Evolutionary conservation across 176 grass and related monocot genomes (phyloP).

Genomic region (Hsuehochloa calcarea): DNA sequence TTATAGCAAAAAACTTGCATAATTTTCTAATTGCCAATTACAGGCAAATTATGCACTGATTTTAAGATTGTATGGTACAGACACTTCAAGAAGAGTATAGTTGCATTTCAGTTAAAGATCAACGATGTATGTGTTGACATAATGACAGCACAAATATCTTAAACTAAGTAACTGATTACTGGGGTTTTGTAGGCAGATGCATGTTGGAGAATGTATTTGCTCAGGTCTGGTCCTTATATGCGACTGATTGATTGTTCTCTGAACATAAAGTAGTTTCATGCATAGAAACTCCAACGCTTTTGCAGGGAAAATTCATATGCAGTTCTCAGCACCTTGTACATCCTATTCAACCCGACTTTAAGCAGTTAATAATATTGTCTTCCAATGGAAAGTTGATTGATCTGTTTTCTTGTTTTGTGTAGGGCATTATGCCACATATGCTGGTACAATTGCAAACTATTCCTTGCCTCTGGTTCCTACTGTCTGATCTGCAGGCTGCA

Average conservation of each 20-base stretch:
- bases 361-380: neutral
- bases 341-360: neutral
- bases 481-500: neutral
- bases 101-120: neutral
- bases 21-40: neutral
- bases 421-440: neutral
- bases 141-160: neutral
- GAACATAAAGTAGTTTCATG: neutral
- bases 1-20: neutral
- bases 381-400: neutral
- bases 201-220: neutral
- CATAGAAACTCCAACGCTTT: neutral
- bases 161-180: neutral
- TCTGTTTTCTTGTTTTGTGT: constrained; percentile 1
- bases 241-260: neutral
- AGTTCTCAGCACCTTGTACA: neutral
- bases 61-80: neutral
- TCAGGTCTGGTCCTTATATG: neutral
- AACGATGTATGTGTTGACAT: neutral
- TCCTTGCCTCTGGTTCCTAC: neutral
- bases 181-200: neutral
- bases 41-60: neutral
- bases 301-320: neutral
- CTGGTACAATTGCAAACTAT: neutral
- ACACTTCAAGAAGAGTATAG: neutral